Base-by-base conservation (phyloP, 23 red algal species). In the Chondrus crispus region DNA sequence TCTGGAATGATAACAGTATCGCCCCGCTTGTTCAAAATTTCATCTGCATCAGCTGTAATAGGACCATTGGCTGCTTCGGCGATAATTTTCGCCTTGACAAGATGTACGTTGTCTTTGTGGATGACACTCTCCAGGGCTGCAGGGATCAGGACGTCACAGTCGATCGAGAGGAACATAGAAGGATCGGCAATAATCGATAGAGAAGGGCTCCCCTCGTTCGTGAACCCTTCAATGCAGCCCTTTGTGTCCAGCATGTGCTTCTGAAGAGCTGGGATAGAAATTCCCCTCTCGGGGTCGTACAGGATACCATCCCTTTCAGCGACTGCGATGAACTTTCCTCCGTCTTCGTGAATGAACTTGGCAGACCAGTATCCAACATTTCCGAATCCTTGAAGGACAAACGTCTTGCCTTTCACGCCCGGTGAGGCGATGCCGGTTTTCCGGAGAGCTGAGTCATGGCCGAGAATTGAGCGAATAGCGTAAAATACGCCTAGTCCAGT, bases 401-500 rank as follows among this genome's bases (percentile, higher is more conserved):
- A 84, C 22, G 85, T 88, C 38, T 93, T 93, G 36, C 89, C 90
- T 53, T 54, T 47, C 22, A 97, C 47, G 24, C 88, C 88, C 53
- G 71, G 70, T 1, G 69, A 52, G 76, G 35, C 39, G 4, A 94
- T 39, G 39, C 92, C 90, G 29, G 73, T 46, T 22, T 81, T 77
- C 78, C 84, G 77, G 35, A 81, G 49, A 36, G 96, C 69, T 19
- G 57, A 66, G 13, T 69, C 20, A 24, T 93, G 38, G 39, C 78
- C 58, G n/a, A 98, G 46, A 48, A 95, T 89, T 37, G 95, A 88
- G 62, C 93, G 89, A 74, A 98, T 75, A 24, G 93, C 93, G 66
- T 74, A 98, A 55, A 85, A 98, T 19, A 98, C 96, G 39, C 96
- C 96, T 14, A 98, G 86, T 40, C 96, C 96, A 9, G 96, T 98